A percentile compares a stretch with the other conserved stretches of the same genome.
Evolutionary conservation across 1,284 basidiomycete species (phyloP).

Genomic region (Somion occarium): DNA sequence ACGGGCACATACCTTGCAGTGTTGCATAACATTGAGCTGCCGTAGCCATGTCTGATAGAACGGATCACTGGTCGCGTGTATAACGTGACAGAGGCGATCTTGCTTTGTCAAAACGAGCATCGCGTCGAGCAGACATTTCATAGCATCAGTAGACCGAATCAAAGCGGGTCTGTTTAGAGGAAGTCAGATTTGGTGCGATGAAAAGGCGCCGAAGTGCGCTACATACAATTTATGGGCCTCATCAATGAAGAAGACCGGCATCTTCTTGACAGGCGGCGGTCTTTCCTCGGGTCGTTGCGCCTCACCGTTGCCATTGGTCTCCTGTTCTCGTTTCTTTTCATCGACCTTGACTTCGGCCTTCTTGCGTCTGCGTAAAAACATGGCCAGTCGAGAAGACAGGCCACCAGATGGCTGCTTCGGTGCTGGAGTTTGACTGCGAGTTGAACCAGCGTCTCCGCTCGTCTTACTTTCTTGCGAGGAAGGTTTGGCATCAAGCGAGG

Average conservation of each 20-base stretch:
- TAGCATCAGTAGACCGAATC: slow-evolving; percentile 69
- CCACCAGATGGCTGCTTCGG: neutral
- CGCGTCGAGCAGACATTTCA: slow-evolving; percentile 79
- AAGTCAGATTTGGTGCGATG: neutral
- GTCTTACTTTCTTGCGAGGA: neutral
- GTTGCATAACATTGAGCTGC: slow-evolving; percentile 71
- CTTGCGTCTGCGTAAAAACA: slow-evolving; percentile 19
- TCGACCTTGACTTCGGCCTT: slow-evolving; percentile 10
- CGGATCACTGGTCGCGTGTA: slow-evolving; percentile 79
- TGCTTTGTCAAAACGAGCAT: slow-evolving; percentile 85
- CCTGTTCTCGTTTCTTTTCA: slow-evolving; percentile 16
- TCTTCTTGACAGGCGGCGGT: slow-evolving; percentile 50
- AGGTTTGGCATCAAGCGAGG: slow-evolving; percentile 19
- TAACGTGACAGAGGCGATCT: slow-evolving; percentile 75
- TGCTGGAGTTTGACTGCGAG: neutral
- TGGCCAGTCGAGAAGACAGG: slow-evolving; percentile 14
- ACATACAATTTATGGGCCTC: slow-evolving; percentile 77
- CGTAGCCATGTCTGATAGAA: slow-evolving; percentile 82
- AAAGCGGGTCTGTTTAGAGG: slow-evolving; percentile 49
- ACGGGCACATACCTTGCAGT: slow-evolving; percentile 56
- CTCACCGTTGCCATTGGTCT: slow-evolving; percentile 22
- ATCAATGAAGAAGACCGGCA: slow-evolving; percentile 78
- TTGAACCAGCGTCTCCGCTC: neutral
- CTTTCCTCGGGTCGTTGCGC: slow-evolving; percentile 29
- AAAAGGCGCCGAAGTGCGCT: neutral